Base-by-base conservation (phyloP, 352 stramenopile species). In the Blastocystis sp. region DNA sequence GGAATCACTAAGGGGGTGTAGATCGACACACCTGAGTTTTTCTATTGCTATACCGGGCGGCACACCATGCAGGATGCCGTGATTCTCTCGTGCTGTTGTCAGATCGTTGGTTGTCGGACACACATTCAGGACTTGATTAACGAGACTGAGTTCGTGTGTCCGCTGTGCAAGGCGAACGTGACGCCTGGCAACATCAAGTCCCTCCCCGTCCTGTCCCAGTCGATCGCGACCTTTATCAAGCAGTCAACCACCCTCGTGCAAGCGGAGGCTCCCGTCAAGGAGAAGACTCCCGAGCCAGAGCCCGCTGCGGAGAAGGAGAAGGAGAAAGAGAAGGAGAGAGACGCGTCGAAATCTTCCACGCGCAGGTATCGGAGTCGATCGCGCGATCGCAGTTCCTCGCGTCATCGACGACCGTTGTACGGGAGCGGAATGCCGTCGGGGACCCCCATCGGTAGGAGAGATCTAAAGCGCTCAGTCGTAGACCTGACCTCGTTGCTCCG, bases 61-160 rank as follows among this genome's bases (percentile, higher is more conserved):
- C 71, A 81, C 26, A 9, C 37, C 26, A 81, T 81, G 21, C 26
- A 59, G 33, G 71, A 81, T 66, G 71, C 71, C 21, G 71, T 81
- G 10, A 81, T 81, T 66, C 35, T 81, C 12, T 31, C 50, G 21
- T 81, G 71, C 35, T 81, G 71, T 35, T 81, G 71, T 31, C 71
- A 81, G 55, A 37, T 81, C 21, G 66, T 81, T 16, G 71, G 71
- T 13, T 81, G 71, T 41, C 39, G 71, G 19, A 39, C 26, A 10
- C 71, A 81, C 50, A 26, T 81, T 21, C 19, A 31, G 35, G 50
- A 63, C 31, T 19, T 81, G 19, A 51, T 81, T 9, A 24, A 35
- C 4, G 41, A 51, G 31, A 31, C 65, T 51, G 62, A 81, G 3
- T 59, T 26, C 39, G 35, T 4, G 16, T 81, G 71, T 81, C 71